These are phyloP conservation scores for Aphanomyces invadans DNA, from an alignment of 352 stramenopile genomes.

Conservation along the genomic window DNA sequence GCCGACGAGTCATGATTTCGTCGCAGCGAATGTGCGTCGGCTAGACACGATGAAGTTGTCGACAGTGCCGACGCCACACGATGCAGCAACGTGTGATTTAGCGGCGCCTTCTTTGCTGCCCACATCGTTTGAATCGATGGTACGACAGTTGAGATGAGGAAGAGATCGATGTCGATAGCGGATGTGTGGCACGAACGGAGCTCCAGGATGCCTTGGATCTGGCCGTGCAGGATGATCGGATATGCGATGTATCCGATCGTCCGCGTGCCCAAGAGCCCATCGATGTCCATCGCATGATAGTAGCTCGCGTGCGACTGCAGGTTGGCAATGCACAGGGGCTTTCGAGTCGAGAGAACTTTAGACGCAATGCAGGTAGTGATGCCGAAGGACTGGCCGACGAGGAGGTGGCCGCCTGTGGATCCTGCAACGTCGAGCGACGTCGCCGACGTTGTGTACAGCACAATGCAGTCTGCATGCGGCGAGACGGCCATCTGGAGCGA, in stretches of 20 bases:
- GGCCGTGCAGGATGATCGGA: neutral
- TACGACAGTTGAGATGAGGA: neutral
- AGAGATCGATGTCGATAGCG: neutral
- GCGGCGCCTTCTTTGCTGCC: neutral
- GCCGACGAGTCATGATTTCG: too few species aligned
- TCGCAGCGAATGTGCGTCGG: neutral
- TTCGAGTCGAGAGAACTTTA: neutral
- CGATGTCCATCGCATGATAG: neutral
- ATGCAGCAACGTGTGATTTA: neutral
- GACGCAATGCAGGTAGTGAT: neutral
- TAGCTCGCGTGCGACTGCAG: neutral
- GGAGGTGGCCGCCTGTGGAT: neutral
- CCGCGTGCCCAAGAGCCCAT: slow-evolving; percentile 6
- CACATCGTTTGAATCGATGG: neutral
- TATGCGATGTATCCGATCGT: slow-evolving; percentile 5
- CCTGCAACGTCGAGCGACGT: slow-evolving; percentile 1
- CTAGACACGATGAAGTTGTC: neutral
- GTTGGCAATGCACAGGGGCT: slow-evolving; percentile 3
- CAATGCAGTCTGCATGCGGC: slow-evolving; percentile 13
- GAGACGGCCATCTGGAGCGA: too few species aligned
- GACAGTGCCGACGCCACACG: neutral
- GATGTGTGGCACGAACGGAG: neutral
- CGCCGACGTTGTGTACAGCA: slow-evolving; percentile 1
- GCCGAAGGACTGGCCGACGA: neutral
- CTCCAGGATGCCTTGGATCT: neutral